Evolutionary conservation across 2,329 filamentous ascomycete species (phyloP), one percentile per base, ranked within the genome.

Genomic region (Calonectria multiphialidica): DNA sequence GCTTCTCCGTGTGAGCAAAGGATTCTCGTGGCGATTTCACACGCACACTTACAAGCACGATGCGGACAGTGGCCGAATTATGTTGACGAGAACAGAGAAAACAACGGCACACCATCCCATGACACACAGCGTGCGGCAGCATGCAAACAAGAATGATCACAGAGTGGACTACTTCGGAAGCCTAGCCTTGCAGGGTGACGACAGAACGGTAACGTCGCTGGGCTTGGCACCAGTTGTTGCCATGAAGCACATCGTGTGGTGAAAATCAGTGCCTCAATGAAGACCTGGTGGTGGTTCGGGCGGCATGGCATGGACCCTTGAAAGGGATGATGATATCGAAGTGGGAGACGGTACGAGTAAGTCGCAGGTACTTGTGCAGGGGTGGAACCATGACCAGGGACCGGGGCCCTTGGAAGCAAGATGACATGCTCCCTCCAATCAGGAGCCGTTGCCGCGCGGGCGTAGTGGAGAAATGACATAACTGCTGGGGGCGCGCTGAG

Each of bases 361-460:
- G 66, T 57, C 50, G 55, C 28, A 65, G 42, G 65, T 76, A 77
- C 76, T 68, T 77, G 66, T 70, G 65, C 71, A 70, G 47, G 33
- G 63, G 70, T 76, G 73, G 77, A 66, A 65, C 74, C 50, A 64
- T 35, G 65, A 75, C 75, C 72, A 79, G 76, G 77, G 74, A 72
- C 62, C 64, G 57, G 72, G 75, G 74, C 71, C 68, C 73, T 71
- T 68, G 65, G 78, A 78, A 47, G 78, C 75, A 82, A 75, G 77
- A 82, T 81, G 80, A 80, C 80, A 81, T 79, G 75, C 75, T 47
- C 70, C 45, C 53, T 65, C 79, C 79, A 80, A 80, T 80, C 72
- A 80, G 66, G 72, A 33, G 65, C 37, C 63, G 49, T 30, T 57
- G 61, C 69, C 63, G 63, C 74, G 71, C 69, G 65, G 71, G 44